phyloP scores from a whole-genome alignment of 2,329 filamentous ascomycete genomes.

The Fulvia fulva region DNA sequence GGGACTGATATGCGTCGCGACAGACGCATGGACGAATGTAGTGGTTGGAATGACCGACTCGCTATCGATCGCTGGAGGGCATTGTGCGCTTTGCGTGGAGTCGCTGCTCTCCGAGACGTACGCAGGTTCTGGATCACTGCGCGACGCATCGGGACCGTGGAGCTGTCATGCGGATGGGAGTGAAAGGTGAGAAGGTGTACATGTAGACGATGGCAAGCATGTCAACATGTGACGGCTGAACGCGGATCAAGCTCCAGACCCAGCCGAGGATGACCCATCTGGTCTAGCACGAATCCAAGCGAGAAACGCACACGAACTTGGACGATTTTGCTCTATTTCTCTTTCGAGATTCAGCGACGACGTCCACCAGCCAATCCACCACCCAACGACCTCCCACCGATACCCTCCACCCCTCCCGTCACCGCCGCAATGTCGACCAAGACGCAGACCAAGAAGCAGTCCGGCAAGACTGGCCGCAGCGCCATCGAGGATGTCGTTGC shows the following conservation, averaged over 20 bases:
- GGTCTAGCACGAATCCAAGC: not conserved
- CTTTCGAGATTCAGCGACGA: slow-evolving; percentile 6
- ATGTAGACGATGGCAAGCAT: not conserved
- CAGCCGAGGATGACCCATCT: not conserved
- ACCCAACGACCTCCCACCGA: not conserved
- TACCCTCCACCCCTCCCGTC: slow-evolving; percentile 9
- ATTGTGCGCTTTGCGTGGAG: slow-evolving; percentile 57
- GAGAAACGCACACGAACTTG: not conserved
- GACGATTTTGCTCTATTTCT: not conserved
- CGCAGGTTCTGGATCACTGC: slow-evolving; percentile 64
- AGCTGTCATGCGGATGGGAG: slow-evolving; percentile 4
- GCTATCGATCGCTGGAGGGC: slow-evolving; percentile 44
- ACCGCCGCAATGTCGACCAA: slow-evolving; percentile 39
- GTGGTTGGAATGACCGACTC: slow-evolving; percentile 40
- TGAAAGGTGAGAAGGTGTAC: not conserved
- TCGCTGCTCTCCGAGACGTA: slow-evolving; percentile 62
- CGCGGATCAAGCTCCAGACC: not conserved
- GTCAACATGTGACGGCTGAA: not conserved
- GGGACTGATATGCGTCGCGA: slow-evolving; percentile 62
- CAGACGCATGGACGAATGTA: slow-evolving; percentile 71
- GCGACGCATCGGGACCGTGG: slow-evolving; percentile 62
- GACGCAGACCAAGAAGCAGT: slow-evolving; percentile 54
- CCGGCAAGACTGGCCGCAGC: slow-evolving; percentile 74
- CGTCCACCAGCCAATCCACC: slow-evolving; percentile 1
- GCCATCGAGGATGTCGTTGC: slow-evolving; percentile 99